Percentiles rank a stretch among this genome's conserved stretches.
Conservation (phyloP, 2,329 filamentous ascomycete species). For the Monosporascus ibericus region DNA sequence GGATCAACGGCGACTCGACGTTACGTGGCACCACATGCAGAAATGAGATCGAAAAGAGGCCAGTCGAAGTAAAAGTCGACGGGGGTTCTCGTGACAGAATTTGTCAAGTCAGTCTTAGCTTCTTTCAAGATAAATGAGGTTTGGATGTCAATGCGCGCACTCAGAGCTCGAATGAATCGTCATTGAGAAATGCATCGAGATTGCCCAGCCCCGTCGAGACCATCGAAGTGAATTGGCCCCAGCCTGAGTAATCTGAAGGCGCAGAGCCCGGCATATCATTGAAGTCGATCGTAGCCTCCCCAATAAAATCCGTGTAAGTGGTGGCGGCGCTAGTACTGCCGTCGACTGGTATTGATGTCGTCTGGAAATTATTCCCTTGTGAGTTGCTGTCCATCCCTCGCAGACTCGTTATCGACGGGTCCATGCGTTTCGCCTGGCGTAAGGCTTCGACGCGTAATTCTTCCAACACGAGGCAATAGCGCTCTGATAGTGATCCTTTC, state of each 20-base stretch:
- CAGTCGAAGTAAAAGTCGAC: too few relatives aligned
- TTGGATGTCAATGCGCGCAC: too few relatives aligned
- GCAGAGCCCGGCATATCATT: slow-evolving; percentile 6
- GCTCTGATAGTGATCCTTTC: slow-evolving; percentile 17
- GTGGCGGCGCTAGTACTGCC: neutral
- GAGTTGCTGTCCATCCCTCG: too few relatives aligned
- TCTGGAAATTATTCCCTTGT: too few relatives aligned
- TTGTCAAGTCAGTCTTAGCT: too few relatives aligned
- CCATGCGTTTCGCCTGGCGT: slow-evolving; percentile 1
- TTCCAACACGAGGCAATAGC: slow-evolving; percentile 22
- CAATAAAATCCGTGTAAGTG: neutral
- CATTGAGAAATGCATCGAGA: slow-evolving; percentile 3
- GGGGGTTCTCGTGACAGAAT: too few relatives aligned
- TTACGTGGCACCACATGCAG: too few relatives aligned
- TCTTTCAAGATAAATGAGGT: too few relatives aligned
- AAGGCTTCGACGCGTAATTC: slow-evolving; percentile 18
- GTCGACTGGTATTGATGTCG: neutral
- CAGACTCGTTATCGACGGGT: too few relatives aligned
- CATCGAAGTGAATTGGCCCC: slow-evolving; percentile 22
- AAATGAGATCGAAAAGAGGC: too few relatives aligned
- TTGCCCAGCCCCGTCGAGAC: slow-evolving; percentile 16
- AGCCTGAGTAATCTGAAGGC: slow-evolving; percentile 14
- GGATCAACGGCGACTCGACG: too few relatives aligned
- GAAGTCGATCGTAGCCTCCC: slow-evolving; percentile 4
- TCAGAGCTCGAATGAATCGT: neutral